These are phyloP conservation scores for Geranomyces variabilis DNA, from an alignment of 192 early-diverging fungal species.

Conservation along the genomic window DNA sequence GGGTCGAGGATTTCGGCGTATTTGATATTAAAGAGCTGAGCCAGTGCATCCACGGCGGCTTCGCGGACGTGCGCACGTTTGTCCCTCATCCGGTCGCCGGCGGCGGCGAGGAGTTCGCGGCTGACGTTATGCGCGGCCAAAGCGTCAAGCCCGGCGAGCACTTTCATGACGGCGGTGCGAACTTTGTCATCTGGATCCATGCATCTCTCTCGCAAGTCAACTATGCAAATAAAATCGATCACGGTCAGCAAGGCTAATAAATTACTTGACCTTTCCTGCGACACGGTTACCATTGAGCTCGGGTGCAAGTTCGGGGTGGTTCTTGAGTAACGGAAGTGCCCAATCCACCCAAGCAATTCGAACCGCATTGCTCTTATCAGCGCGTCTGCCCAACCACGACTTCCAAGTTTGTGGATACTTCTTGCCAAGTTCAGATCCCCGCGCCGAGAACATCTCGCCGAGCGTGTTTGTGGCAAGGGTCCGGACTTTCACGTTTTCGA, in stretches of 20 bases:
- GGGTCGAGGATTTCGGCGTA: conserved; percentile 60
- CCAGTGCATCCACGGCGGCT: conserved; percentile 76
- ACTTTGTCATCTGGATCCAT: conserved; percentile 94
- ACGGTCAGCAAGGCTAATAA: conserved; percentile 4
- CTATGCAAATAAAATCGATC: conserved; percentile 38
- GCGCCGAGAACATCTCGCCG: conserved; percentile 88
- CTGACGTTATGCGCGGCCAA: conserved; percentile 56
- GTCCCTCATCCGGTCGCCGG: conserved; percentile 86
- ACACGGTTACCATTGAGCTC: conserved; percentile 51
- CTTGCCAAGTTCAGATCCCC: conserved; percentile 66
- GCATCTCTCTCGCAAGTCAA: conserved; percentile 66
- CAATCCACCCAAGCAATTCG: conserved; percentile 78
- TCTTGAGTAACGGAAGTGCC: conserved; percentile 61
- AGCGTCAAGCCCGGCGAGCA: conserved; percentile 70
- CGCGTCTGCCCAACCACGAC: conserved; percentile 79
- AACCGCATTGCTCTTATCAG: conserved; percentile 73
- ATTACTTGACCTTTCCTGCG: conserved; percentile 5
- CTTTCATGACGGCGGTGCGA: conserved; percentile 70
- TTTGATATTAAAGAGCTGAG: conserved; percentile 72
- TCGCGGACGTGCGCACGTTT: conserved; percentile 73
- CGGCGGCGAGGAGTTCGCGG: conserved; percentile 56
- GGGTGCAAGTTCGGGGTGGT: conserved; percentile 70
- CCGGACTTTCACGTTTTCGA: conserved; percentile 78
- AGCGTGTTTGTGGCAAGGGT: conserved; percentile 74
- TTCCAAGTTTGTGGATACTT: conserved; percentile 83